These are phyloP conservation scores for Fomes fomentarius DNA, from an alignment of 1,284 basidiomycete genomes.

Conservation along the genomic window DNA sequence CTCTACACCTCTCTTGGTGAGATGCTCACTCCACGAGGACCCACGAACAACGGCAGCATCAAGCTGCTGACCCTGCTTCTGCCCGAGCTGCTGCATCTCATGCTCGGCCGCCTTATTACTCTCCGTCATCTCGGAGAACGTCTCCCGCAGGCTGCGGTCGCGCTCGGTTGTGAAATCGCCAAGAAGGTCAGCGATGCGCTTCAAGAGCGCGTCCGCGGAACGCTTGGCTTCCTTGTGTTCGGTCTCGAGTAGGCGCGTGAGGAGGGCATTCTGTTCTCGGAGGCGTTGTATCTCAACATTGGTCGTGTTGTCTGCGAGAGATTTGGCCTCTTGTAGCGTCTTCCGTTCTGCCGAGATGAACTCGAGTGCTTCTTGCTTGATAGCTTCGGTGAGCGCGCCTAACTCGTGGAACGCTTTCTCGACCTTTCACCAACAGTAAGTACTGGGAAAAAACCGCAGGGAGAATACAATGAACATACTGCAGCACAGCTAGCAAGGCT, in stretches of 20 bases:
- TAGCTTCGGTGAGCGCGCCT: slow-evolving; percentile 58
- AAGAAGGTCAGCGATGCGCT: slow-evolving; percentile 72
- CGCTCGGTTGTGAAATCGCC: slow-evolving; percentile 71
- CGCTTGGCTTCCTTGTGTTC: slow-evolving; percentile 69
- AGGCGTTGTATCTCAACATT: slow-evolving; percentile 68
- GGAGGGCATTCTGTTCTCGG: slow-evolving; percentile 71
- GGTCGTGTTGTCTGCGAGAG: slow-evolving; percentile 53
- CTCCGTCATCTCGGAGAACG: slow-evolving; percentile 56
- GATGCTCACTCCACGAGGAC: slow-evolving; percentile 41
- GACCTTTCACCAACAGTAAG: too few relatives aligned
- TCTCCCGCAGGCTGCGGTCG: slow-evolving; percentile 67
- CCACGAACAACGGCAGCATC: slow-evolving; percentile 44
- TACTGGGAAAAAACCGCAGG: too few relatives aligned
- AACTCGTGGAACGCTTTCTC: slow-evolving; percentile 57
- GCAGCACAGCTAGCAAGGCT: slow-evolving; percentile 47
- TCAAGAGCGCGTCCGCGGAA: slow-evolving; percentile 73
- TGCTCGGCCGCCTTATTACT: slow-evolving; percentile 61
- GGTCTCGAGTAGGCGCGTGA: slow-evolving; percentile 64
- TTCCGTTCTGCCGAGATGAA: slow-evolving; percentile 62
- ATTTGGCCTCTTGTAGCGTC: slow-evolving; percentile 52
- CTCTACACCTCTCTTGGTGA: slow-evolving; percentile 55
- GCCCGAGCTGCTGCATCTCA: slow-evolving; percentile 49
- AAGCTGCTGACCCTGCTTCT: slow-evolving; percentile 51
- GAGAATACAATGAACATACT: slow-evolving; percentile 34
- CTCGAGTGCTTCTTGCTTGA: slow-evolving; percentile 60